Evolutionary conservation across 495 filamentous ascomycete genomes (phyloP), one percentile per base, ranked within the genome.

Genomic region (Darksidea phi): DNA sequence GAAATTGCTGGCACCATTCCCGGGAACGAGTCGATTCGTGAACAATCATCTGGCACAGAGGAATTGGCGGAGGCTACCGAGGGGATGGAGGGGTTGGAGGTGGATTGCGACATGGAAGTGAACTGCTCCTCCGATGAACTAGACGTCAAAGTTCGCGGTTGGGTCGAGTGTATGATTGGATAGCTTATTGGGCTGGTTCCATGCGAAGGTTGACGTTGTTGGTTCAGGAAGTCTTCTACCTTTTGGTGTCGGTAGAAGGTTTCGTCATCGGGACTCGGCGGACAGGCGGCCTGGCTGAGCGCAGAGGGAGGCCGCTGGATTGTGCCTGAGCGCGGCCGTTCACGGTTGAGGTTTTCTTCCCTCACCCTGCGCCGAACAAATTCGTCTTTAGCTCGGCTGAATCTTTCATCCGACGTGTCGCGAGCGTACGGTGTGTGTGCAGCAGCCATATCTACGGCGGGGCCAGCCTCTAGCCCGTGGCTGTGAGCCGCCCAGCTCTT

Each of bases 21-120:
- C 5, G 58, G 48, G 32, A 60, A 11, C 3, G 24, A 37, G 26
- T 54, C 21, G 25, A 24, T 66, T 26, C 3, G 46, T 7, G 42
- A 17, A 17, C 70, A 61, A 25, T 74, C 74, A 3, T 66, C 64
- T 13, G 63, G 63, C 5, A 75, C 47, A 15, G 75, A 74, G 1
- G 75, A 76, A 11, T 66, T 65, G 11, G 73, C 73, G 1, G 75
- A 78, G n/a, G 72, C 59, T 38, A 75, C 71, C 2, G 75, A 77
- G 0, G 76, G 76, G 25, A 77, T 75, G 1, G 76, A 78, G 13
- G 76, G 76, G 52, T 75, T 68, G 1, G 76, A 78, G 0, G 74
- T 75, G 0, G 70, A 72, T 61, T 72, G 72, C 21, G 76, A 76
- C 54, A 76, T 70, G 17, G 71, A 73, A 17, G 66, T 67, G 32